Evolutionary conservation across 495 filamentous ascomycete species (phyloP).

Genomic region (Penicillium subrubescens): DNA sequence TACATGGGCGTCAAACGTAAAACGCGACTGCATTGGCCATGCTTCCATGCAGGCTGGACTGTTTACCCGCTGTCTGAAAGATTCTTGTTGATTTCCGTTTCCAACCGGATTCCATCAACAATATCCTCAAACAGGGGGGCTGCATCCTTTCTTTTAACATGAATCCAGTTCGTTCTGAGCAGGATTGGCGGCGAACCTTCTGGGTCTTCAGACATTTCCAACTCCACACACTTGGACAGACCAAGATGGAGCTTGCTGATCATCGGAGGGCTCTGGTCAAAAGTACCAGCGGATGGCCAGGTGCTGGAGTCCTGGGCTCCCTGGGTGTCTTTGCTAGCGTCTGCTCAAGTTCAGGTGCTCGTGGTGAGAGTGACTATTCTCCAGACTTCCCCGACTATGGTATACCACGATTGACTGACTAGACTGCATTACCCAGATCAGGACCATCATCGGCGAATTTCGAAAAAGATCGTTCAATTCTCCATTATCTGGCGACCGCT

Average conservation of each 20-base stretch:
- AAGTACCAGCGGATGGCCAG: no score
- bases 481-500: neutral
- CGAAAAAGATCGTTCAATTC: neutral
- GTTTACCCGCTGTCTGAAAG: no score
- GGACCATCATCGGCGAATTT: neutral
- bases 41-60: neutral
- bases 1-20: neutral
- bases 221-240: neutral
- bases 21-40: neutral
- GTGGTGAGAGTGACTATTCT: neutral
- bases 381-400: neutral
- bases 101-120: neutral
- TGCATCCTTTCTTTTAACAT: neutral
- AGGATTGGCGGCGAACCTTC: neutral
- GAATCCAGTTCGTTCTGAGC: neutral
- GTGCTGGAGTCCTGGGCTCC: no score
- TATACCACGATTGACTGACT: neutral
- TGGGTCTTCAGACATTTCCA: neutral
- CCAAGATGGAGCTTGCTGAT: neutral
- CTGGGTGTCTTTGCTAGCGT: no score
- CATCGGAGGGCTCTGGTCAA: no score
- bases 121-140: neutral
- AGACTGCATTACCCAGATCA: neutral
- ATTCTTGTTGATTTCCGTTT: neutral
- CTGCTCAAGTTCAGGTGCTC: no score